These are phyloP conservation scores for Cordyceps tenuipes DNA, from an alignment of 2,329 filamentous ascomycete genomes.

Conservation along the genomic window DNA sequence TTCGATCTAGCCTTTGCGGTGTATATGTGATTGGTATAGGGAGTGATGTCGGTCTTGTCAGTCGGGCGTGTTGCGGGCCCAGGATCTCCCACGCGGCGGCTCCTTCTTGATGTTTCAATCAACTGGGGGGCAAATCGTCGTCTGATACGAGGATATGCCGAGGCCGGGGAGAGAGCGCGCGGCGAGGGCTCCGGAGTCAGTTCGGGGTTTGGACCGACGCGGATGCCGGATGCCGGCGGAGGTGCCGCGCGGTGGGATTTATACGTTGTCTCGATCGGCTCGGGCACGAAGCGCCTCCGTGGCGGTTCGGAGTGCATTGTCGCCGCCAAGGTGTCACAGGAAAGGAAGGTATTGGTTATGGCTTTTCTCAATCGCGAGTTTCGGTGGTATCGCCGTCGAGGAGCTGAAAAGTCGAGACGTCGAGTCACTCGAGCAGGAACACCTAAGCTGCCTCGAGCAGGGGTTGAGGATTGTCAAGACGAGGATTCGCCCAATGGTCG, in stretches of 20 bases:
- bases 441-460: neutral
- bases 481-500: neutral
- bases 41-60: constrained; percentile 65
- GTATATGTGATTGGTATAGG: constrained; percentile 55
- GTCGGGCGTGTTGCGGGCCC: constrained; percentile 53
- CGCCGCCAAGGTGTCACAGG: neutral
- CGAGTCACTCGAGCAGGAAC: neutral
- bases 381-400: neutral
- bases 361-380: neutral
- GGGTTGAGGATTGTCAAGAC: neutral
- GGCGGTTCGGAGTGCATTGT: constrained; percentile 27
- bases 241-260: constrained; percentile 41
- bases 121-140: constrained; percentile 66
- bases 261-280: constrained; percentile 65
- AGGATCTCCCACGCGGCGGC: constrained; percentile 57
- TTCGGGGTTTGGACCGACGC: constrained; percentile 46
- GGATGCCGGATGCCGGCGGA: constrained; percentile 10
- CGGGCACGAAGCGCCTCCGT: constrained; percentile 55
- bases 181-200: constrained; percentile 47
- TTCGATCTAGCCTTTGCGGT: constrained; percentile 33
- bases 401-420: neutral
- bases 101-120: constrained; percentile 69
- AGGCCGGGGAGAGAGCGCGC: constrained; percentile 34
- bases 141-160: constrained; percentile 3
- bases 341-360: neutral